Conservation (phyloP, 1,284 basidiomycete species). For the Apiotrichum akiyoshidainum region DNA sequence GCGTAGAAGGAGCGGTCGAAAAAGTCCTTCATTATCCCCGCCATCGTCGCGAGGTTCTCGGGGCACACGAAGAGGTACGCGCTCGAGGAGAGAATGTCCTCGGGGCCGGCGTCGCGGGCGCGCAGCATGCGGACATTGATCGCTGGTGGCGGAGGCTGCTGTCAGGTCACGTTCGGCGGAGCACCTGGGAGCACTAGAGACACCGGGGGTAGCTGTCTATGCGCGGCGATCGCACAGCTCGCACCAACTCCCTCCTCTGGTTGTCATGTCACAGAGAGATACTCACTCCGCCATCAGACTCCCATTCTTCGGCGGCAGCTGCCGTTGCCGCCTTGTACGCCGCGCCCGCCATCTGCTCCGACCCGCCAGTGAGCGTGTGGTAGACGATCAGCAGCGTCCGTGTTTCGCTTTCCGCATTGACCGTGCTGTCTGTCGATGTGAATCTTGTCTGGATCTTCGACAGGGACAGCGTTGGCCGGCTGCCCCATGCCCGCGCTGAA, state of each 20-base stretch:
- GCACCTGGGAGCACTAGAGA: no score
- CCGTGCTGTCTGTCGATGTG: no score
- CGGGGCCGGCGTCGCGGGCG: conserved; percentile 11
- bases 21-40: conserved; percentile 20
- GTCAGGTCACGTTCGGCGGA: neutral
- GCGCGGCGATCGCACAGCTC: neutral
- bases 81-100: conserved; percentile 11
- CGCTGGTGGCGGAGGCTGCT: neutral
- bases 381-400: conserved; percentile 24
- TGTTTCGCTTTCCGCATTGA: neutral
- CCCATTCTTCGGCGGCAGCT: neutral
- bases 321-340: conserved; percentile 11
- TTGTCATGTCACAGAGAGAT: no score
- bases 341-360: conserved; percentile 16
- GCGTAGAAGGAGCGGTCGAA: conserved; percentile 19
- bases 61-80: conserved; percentile 19
- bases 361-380: conserved; percentile 18
- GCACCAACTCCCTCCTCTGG: neutral
- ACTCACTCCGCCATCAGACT: neutral
- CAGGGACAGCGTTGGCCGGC: no score
- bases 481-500: no score
- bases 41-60: conserved; percentile 20
- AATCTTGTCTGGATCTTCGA: no score
- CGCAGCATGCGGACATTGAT: conserved; percentile 2
- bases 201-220: no score